Evolutionary conservation across 192 early-diverging fungal genomes (phyloP).

Genomic region (Geosiphon pyriformis): DNA sequence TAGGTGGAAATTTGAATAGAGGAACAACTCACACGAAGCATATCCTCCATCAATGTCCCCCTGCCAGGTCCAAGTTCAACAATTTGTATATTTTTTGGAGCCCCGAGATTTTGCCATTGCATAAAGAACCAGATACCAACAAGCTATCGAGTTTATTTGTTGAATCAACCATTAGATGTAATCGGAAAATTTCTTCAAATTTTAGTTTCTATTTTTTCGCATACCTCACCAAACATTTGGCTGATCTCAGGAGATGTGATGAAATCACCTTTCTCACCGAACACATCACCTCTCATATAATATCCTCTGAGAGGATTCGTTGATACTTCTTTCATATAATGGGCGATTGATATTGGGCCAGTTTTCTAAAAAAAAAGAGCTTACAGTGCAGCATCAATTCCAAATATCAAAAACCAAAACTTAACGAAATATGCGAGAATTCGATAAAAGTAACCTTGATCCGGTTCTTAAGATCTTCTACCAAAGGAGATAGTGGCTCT

Average conservation of each 20-base stretch:
- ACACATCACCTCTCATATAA: conserved; percentile 87
- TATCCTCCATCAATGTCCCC: conserved; percentile 91
- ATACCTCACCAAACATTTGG: conserved; percentile 96
- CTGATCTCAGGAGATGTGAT: conserved; percentile 95
- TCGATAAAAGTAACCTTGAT: background rate
- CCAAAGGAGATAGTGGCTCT: background rate
- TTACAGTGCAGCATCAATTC: no score
- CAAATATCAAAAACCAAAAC: no score
- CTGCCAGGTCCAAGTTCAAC: conserved; percentile 89
- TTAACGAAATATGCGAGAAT: no score
- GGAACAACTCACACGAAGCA: conserved; percentile 60
- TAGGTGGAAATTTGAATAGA: background rate
- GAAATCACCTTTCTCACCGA: conserved; percentile 90
- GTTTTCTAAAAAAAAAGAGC: conserved; percentile 46
- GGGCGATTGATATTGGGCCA: conserved; percentile 71
- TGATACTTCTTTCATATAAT: conserved; percentile 86
- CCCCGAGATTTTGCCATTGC: conserved; percentile 71
- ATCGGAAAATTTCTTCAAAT: no score
- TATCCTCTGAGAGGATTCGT: conserved; percentile 88
- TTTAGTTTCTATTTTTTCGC: background rate
- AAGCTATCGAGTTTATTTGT: conserved; percentile 38
- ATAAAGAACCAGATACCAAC: conserved; percentile 85
- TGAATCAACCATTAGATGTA: no score
- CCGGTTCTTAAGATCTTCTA: background rate
- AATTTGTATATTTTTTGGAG: conserved; percentile 51